Evolutionary conservation across 176 grass and related monocot species (phyloP).

Genomic region (Melocanna baccifera): DNA sequence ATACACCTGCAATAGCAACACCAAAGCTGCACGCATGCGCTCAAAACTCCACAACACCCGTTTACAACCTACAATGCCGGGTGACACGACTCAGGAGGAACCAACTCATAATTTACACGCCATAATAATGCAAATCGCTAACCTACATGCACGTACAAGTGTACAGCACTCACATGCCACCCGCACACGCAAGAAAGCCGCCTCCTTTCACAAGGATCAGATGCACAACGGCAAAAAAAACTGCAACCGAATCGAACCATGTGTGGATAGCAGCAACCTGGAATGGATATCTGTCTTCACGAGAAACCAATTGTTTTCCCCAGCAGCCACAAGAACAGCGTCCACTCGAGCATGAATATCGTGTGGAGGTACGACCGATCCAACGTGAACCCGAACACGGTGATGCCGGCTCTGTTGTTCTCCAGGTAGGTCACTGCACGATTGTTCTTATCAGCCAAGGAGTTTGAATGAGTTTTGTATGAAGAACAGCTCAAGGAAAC

Average conservation of each 20-base stretch:
- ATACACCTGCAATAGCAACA: background rate
- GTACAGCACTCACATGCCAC: background rate
- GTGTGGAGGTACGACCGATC: conserved; percentile 84
- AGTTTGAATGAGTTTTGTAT: background rate
- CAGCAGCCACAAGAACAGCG: conserved; percentile 83
- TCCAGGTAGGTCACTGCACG: conserved; percentile 89
- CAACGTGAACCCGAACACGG: conserved; percentile 89
- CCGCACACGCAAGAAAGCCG: background rate
- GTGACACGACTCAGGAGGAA: background rate
- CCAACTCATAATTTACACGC: conserved; percentile 25
- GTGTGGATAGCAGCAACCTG: background rate
- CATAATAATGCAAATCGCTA: background rate
- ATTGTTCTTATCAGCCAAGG: background rate
- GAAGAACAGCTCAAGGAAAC: background rate
- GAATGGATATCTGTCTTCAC: conserved; percentile 9
- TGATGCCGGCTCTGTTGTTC: conserved; percentile 92
- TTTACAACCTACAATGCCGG: background rate
- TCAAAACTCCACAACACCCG: background rate
- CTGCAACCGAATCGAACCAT: background rate
- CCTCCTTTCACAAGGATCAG: background rate
- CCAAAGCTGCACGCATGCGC: background rate
- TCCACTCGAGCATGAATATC: conserved; percentile 85
- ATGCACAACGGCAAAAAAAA: background rate
- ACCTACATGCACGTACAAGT: background rate
- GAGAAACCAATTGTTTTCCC: conserved; percentile 86